Evolutionary conservation across 2,329 filamentous ascomycete species (phyloP), one percentile per base, ranked within the genome.

Genomic region (Calonectria naviculata): DNA sequence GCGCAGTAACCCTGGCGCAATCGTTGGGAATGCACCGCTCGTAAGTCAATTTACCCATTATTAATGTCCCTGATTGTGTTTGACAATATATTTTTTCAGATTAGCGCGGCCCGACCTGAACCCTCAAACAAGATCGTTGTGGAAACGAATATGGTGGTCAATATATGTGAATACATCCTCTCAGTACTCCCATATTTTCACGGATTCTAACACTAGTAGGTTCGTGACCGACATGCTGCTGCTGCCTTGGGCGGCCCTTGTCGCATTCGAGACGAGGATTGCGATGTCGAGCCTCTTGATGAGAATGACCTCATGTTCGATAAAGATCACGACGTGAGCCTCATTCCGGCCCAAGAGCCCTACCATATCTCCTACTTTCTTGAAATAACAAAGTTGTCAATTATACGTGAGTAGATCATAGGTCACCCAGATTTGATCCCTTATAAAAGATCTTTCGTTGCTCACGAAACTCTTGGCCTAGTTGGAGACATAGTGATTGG

Each of bases 141-240:
- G 75, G 2, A 76, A 73, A 17, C 63, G 75, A 0, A 74, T 76
- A 2, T 76, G 75, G 75, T 75, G 75, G 75, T 75, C 75, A 1
- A 73, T 76, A 0, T 76, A 76, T 3, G 74, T 76, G 24, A n/a
- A n/a, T n/a, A 10, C 1, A 9, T 0, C 1, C 1, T 17, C 17
- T 3, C 38, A n/a, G 15, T 7, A 13, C 41, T 2, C 24, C 2
- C 19, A 10, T 36, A 28, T 17, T 21, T 4, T 1, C 4, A 12
- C 13, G 42, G 42, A 9, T 29, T 3, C n/a, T 46, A 8, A 19
- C 44, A 21, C 13, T 0, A 5, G 0, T 3, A 76, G 74, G 67
- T 62, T 31, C 75, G 75, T 0, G 75, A 76, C 7, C n/a, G 75
- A 4, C 75, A 77, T 8, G 70, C 67, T 0, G 75, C 75, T 0